Conservation (phyloP, 2,329 filamentous ascomycete species). For the Nemania serpens region DNA sequence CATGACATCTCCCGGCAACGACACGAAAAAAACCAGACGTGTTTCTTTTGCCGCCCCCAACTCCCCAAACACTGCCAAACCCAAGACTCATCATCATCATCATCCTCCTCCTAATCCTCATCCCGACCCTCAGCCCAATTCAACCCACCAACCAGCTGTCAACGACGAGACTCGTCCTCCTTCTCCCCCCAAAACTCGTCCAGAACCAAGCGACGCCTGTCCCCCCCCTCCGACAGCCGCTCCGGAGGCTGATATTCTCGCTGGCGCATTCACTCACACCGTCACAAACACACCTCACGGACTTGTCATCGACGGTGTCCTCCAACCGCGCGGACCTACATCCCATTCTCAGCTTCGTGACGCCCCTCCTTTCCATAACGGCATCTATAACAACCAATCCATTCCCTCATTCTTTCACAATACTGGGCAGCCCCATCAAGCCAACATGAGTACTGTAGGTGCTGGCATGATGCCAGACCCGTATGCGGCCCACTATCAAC, state of each 20-base stretch:
- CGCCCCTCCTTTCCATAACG: constrained; percentile 19
- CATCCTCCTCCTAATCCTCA: neutral
- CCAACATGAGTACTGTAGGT: constrained; percentile 49
- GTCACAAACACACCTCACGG: constrained; percentile 28
- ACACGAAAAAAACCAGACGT: constrained; percentile 15
- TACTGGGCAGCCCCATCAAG: constrained; percentile 23
- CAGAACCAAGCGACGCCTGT: neutral
- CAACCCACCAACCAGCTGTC: neutral
- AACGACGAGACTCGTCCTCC: neutral
- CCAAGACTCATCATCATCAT: neutral
- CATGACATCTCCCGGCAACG: constrained; percentile 5
- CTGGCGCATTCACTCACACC: constrained; percentile 9
- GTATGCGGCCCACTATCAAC: constrained; percentile 58
- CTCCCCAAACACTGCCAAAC: neutral
- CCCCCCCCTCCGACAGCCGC: neutral
- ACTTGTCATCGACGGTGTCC: constrained; percentile 29
- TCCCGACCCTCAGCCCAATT: neutral
- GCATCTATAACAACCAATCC: constrained; percentile 18
- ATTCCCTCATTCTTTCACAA: constrained; percentile 16
- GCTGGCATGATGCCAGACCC: constrained; percentile 48
- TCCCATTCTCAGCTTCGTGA: constrained; percentile 15
- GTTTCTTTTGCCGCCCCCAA: constrained; percentile 22
- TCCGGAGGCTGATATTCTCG: neutral
- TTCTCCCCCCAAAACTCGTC: neutral
- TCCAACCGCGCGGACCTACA: constrained; percentile 13